Base-by-base conservation (phyloP, 352 stramenopile species). In the Pythium chondricola region DNA sequence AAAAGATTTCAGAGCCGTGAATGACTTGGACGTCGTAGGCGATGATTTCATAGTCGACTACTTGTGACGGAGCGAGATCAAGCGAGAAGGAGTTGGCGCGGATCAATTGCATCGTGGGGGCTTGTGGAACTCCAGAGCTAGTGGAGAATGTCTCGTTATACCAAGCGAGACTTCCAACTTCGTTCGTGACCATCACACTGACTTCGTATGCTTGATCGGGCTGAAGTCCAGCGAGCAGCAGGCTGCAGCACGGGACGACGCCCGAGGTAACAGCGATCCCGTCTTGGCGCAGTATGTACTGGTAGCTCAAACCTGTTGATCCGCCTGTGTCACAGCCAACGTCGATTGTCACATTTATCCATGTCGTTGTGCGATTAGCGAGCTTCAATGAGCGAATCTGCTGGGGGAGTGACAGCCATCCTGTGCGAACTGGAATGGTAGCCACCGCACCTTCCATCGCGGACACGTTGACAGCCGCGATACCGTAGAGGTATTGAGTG, bases 401-500 rank as follows among this genome's bases (percentile, higher is more conserved):
- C 1, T 62, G 36, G 4, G 76, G 69, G 5, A 40, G 17, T 0
- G 71, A 72, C 2, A 83, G 21, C 1, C 39, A 6, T 6, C 48
- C 51, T 0, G 71, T 83, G 0, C 27, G 32, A 2, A 85, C 25
- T 3, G 55, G 36, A 4, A 55, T 31, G 25, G 65, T 66, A 4
- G 52, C 32, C 49, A 85, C 63, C 1, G 32, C 24, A 3, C 76
- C 71, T 62, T 83, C 65, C 14, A 48, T 3, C 1, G 52, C 26
- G 3, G 44, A 81, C 4, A 47, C 55, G 40, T 69, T 76, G 6
- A 88, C 39, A 18, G 73, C 71, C 17, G 52, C 38, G 21, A 85
- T 49, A 16, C 70, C 58, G 48, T 85, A 88, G 3, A 67, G 40
- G 42, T 85, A 85, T 2, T 54, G 33, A 0, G 53, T 80, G 8